These are phyloP conservation scores for Lippia alba DNA, from an alignment of 305 asterid species.

Conservation along the genomic window DNA sequence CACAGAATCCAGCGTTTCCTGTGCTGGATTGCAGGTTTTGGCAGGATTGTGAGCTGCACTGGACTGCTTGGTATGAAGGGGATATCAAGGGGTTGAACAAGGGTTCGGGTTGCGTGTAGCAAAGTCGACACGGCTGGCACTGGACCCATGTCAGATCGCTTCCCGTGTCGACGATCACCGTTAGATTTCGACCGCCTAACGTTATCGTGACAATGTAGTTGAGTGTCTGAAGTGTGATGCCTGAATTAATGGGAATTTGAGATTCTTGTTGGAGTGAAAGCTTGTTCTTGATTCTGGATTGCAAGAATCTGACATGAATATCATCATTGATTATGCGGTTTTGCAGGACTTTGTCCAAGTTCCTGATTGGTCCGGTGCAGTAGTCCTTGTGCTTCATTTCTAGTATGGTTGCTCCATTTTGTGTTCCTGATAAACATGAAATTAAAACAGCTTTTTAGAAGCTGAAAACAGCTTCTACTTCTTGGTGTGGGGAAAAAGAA, in stretches of 20 bases:
- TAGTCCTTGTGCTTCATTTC: constrained; percentile 71
- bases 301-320: constrained; percentile 63
- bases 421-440: constrained; percentile 51
- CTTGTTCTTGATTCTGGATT: constrained; percentile 47
- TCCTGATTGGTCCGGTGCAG: constrained; percentile 44
- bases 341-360: constrained; percentile 41
- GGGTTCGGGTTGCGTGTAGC: constrained; percentile 81
- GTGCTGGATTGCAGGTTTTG: constrained; percentile 59
- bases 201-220: constrained; percentile 72
- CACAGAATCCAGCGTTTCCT: constrained; percentile 62
- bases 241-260: constrained; percentile 63
- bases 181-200: constrained; percentile 63
- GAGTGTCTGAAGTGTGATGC: constrained; percentile 67
- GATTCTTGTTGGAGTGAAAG: constrained; percentile 43
- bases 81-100: constrained; percentile 70
- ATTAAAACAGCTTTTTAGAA: constrained; percentile 1
- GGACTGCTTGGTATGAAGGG: constrained; percentile 58
- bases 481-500: background rate
- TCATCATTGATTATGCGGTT: constrained; percentile 47
- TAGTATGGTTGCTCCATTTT: constrained; percentile 64
- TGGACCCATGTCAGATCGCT: constrained; percentile 92
- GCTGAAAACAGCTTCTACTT: background rate
- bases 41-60: constrained; percentile 66
- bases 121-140: constrained; percentile 77
- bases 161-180: constrained; percentile 84